Evolutionary conservation across 257 asterid species (phyloP), one percentile per base, ranked within the genome.

Genomic region (Marsdenia floribunda): DNA sequence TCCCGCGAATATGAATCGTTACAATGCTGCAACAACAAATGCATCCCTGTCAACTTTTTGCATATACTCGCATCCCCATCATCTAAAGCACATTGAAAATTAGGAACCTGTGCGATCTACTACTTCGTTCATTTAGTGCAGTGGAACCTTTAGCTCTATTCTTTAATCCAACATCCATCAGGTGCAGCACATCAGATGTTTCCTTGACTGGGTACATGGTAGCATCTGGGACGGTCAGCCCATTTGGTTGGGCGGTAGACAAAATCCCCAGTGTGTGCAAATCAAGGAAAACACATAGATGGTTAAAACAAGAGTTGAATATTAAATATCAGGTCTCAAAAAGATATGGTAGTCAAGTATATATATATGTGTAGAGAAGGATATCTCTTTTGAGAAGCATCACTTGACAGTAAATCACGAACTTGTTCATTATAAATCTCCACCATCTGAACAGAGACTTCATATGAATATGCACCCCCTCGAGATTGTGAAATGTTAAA

Each of bases 361-460:
- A 71, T 37, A 67, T n/a, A 29, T 44, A 44, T 44, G 49, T 44
- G 49, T 44, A 44, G 49, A 78, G 44, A 80, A 88, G 97, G 98
- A 94, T 94, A 94, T 92, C 78, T 95, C 71, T 93, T 92, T 53
- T 78, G 90, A 33, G 90, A 26, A 54, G 83, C 86, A 61, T 92
- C 96, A 68, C 26, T 87, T 54, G 97, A 77, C 40, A 92, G 88
- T 85, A 95, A 83, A 80, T 95, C 99, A n/a, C 99, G 98, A 35
- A 95, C 96, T 88, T 90, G 97, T 82, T 95, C 98, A 47, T 95
- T 95, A 68, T 95, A 95, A 83, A 92, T 91, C 76, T 95, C 99
- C 71, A 95, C 95, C 96, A 95, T 95, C 79, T 95, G 99, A 66
- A 86, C 98, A n/a, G 89, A 82, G 57, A 95, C 83, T 76, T 95